phyloP scores from a whole-genome alignment of 2,329 filamentous ascomycete genomes.

The Nemania sp. region DNA sequence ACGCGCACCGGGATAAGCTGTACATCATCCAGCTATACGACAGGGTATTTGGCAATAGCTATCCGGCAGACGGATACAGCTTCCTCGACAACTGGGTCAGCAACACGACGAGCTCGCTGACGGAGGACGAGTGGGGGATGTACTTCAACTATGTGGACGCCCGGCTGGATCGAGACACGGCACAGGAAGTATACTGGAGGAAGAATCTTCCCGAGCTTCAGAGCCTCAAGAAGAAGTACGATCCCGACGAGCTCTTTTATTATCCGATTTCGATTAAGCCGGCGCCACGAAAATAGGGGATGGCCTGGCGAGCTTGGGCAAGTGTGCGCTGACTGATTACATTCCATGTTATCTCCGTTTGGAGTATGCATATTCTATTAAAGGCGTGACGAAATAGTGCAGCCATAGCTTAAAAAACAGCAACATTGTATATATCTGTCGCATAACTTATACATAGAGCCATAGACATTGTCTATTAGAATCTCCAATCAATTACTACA shows the following conservation, averaged over 20 bases:
- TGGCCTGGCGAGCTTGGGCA: no score
- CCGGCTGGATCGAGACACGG: background rate
- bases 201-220: background rate
- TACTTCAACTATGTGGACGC: background rate
- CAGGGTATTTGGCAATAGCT: background rate
- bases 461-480: no score
- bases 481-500: no score
- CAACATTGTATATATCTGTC: no score
- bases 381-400: no score
- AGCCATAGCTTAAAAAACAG: no score
- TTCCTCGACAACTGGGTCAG: background rate
- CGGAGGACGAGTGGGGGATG: background rate
- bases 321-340: no score
- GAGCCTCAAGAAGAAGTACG: background rate
- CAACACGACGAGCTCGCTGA: background rate
- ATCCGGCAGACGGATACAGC: background rate
- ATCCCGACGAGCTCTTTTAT: background rate
- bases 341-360: no score
- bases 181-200: background rate
- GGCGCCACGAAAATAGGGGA: background rate
- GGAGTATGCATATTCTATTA: no score
- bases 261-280: background rate
- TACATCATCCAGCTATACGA: background rate
- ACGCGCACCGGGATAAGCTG: background rate
- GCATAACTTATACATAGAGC: no score